Evolutionary conservation across 345 rosid species (phyloP).

Genomic region (Acer campestre): DNA sequence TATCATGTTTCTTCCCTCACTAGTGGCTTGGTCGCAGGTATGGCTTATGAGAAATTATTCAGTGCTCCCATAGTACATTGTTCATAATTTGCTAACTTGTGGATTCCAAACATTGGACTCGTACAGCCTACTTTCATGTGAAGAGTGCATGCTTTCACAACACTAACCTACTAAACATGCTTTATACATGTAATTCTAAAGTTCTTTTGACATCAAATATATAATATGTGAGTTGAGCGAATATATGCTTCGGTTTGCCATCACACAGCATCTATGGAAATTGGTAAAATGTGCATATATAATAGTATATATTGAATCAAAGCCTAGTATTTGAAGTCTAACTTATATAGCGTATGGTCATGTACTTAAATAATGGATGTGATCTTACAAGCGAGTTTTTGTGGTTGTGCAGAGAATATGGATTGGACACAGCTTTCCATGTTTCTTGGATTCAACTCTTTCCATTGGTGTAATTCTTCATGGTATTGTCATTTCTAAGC

Average conservation of each 20-base stretch:
- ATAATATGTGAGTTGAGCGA: neutral
- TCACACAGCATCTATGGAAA: neutral
- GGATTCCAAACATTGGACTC: neutral
- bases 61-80: neutral
- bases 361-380: neutral
- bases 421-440: constrained; percentile 72
- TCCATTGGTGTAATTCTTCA: constrained; percentile 73
- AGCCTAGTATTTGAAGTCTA: neutral
- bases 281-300: neutral
- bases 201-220: neutral
- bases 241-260: neutral
- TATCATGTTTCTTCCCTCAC: constrained; percentile 89
- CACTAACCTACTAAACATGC: neutral
- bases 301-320: neutral
- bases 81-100: neutral
- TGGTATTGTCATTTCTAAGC: constrained; percentile 58
- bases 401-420: constrained; percentile 72
- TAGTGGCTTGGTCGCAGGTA: constrained; percentile 95
- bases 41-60: constrained; percentile 5
- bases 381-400: neutral
- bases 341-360: neutral
- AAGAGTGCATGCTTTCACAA: neutral
- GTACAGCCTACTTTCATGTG: neutral
- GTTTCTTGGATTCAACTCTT: constrained; percentile 77
- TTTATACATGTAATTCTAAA: neutral